These are phyloP conservation scores for Trametes hirsuta DNA, from an alignment of 1,284 basidiomycete species.

Conservation along the genomic window DNA sequence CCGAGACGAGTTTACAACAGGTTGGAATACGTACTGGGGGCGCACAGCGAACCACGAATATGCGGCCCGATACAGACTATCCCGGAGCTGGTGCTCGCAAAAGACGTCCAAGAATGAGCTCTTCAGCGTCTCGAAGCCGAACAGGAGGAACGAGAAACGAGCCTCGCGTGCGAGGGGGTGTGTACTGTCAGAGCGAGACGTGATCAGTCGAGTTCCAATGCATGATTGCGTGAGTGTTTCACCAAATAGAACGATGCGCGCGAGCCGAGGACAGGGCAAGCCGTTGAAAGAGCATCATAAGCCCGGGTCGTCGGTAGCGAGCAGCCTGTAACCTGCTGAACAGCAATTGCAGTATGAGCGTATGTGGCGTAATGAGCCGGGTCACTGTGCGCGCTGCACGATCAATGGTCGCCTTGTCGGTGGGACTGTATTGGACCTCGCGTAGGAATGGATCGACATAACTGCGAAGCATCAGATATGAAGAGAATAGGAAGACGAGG, in stretches of 20 bases:
- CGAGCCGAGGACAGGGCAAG: constrained; percentile 80
- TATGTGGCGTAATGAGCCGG: constrained; percentile 82
- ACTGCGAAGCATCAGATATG: constrained; percentile 44
- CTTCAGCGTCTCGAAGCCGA: constrained; percentile 92
- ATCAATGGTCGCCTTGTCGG: constrained; percentile 85
- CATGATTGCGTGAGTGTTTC: constrained; percentile 18
- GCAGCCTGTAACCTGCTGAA: constrained; percentile 94
- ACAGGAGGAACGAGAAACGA: constrained; percentile 87
- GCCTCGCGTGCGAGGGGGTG: constrained; percentile 92
- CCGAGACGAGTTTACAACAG: no score
- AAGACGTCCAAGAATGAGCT: constrained; percentile 86
- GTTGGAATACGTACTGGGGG: constrained; percentile 70
- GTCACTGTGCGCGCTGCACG: constrained; percentile 72
- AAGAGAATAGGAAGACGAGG: neutral
- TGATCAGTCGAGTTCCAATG: neutral
- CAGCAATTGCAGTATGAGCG: constrained; percentile 87
- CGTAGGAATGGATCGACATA: constrained; percentile 87
- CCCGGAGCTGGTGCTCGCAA: constrained; percentile 80
- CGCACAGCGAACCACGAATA: constrained; percentile 93
- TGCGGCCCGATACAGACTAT: constrained; percentile 78
- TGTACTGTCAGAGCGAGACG: constrained; percentile 55
- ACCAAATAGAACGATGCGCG: constrained; percentile 79
- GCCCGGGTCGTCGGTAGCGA: constrained; percentile 82
- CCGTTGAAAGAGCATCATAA: constrained; percentile 87
- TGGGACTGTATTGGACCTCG: constrained; percentile 89